Base-by-base conservation (phyloP, 306 rosid species). In the peach (Prunus persica) region DNA sequence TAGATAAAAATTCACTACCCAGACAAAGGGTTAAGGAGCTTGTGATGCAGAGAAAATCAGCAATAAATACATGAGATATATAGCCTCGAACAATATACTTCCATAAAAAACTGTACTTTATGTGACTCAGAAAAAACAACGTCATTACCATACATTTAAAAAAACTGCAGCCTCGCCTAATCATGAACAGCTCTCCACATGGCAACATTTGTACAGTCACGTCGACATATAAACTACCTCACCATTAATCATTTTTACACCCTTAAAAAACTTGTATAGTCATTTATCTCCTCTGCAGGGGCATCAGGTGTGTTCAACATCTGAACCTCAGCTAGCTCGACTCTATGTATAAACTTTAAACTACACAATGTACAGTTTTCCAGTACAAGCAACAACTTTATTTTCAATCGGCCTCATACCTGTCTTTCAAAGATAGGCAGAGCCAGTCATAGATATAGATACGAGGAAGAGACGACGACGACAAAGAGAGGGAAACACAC, bases 291-390 rank as follows among this genome's bases (percentile, higher is more conserved):
- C 88, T 87, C 89, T 82, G 86, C 86, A 77, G 79, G 82, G 78
- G 82, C 76, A 79, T 84, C 86, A 76, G 91, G 72, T 82, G 87
- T 71, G 68, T 78, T 64, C 85, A 77, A 80, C 91, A 85, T 81
- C 93, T 84, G 85, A 86, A 66, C 76, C 76, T 75, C 81, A 65
- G 80, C 75, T 78, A 75, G 85, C 80, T 84, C 83, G 58, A 83
- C 87, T 83, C 95, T 91, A 87, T 79, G 93, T 91, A 91, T 91
- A 86, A 84, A 80, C 88, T 69, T 73, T 73, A 79, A 79, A 83
- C 97, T 93, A 91, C 93, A 90, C 85, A 88, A 93, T 93, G 94
- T 93, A 91, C 97, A 93, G 76, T 84, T 93, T 84, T 83, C 73
- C 83, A 85, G 85, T 79, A 93, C 97, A 91, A 87, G 84, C 76